Conservation (phyloP, 768 basidiomycete genomes). For the Podaxis sp. region DNA sequence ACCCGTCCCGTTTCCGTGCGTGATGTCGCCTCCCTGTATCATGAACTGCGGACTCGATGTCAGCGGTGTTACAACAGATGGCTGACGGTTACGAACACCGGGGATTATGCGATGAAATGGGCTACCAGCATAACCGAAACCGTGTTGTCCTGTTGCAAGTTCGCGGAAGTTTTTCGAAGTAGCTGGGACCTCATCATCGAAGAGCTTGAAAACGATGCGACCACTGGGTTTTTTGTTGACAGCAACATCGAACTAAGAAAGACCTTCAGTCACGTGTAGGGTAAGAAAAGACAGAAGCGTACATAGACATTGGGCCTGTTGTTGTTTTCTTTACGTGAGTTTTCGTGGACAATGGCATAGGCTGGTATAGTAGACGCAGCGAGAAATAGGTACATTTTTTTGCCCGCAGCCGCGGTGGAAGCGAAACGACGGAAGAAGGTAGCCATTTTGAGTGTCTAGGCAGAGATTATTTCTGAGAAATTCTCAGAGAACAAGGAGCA, state of each 20-base stretch:
- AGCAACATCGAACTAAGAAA: conserved; percentile 56
- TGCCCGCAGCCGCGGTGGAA: conserved; percentile 42
- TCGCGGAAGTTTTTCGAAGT: conserved; percentile 82
- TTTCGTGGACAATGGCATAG: conserved; percentile 28
- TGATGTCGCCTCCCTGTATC: conserved; percentile 89
- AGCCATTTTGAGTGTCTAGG: conserved; percentile 34
- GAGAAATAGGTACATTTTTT: conserved; percentile 33
- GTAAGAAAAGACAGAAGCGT: background rate
- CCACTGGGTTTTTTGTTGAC: conserved; percentile 62
- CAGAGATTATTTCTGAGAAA: background rate
- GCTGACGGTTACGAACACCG: conserved; percentile 35
- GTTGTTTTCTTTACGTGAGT: background rate
- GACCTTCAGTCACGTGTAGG: background rate
- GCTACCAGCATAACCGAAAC: conserved; percentile 71
- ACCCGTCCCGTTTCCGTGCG: conserved; percentile 70
- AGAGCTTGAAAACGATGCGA: conserved; percentile 80
- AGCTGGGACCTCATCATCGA: conserved; percentile 78
- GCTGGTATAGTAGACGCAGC: conserved; percentile 28
- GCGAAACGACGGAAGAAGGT: conserved; percentile 51
- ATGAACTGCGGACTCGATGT: conserved; percentile 52
- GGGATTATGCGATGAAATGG: conserved; percentile 76
- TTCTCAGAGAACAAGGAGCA: background rate
- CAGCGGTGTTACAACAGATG: background rate
- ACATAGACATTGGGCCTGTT: conserved; percentile 16
- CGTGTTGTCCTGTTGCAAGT: conserved; percentile 63